Base-by-base conservation (phyloP, 108 stramenopile genomes). In the Nannochloropsis oceanica region DNA sequence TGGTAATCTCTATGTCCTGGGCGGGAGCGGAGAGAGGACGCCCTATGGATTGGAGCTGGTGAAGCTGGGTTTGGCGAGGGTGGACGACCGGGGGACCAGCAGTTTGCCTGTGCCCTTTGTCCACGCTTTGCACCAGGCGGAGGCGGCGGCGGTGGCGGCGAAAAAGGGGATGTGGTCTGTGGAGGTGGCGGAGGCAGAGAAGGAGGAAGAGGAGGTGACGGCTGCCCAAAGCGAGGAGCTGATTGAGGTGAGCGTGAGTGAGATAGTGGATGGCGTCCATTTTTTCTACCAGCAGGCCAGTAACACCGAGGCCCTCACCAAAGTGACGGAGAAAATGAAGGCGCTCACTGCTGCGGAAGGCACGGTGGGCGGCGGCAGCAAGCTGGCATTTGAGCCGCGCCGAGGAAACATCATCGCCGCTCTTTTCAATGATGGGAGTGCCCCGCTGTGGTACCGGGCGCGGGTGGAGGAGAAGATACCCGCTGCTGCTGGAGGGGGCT, bases 361-460 rank as follows among this genome's bases (percentile, higher is more conserved):
- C 44, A 87, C 84, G 14, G 14, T 85, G 26, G 86, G 84, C 73
- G 87, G 82, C n/a, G 26, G 26, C 2, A 25, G 80, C 26, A 25
- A 25, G 26, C n/a, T 26, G n/a, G 80, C 83, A 12, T 89, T 91
- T 85, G 86, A 89, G 81, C 88, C 88, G 8, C 80, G 86, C 26
- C 86, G 91, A 79, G 94, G 94, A 83, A 94, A 93, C 80, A 86
- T 92, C 27, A 94, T 96, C 83, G 97, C 96, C 42, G 96, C 97
- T 11, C 91, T 98, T 59, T 99, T 99, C 87, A 93, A 97, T 84
- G 98, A 99, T 87, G 98, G 97, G 22, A 85, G 89, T 22, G 94
- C 95, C 43, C 93, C 92, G 81, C 90, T 91, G 59, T 99, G 98
- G 98, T 99, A 96, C 94, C 92, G 98, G 42, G 98, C 97, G n/a